These are phyloP conservation scores for Trichoderma reesei DNA, from an alignment of 495 filamentous ascomycete species.

Conservation along the genomic window DNA sequence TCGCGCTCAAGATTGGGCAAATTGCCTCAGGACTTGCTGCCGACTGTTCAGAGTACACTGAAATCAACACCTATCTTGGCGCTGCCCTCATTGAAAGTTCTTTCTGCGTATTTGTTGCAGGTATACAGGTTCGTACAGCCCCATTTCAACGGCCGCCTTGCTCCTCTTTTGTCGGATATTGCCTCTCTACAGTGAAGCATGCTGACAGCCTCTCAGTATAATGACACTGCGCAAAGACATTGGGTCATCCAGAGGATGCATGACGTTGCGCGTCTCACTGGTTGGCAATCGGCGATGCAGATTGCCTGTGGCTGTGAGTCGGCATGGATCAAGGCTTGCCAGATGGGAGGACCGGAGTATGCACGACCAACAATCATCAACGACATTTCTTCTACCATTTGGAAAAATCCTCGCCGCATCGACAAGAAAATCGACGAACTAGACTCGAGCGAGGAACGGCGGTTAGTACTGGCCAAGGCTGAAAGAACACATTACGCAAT, in stretches of 20 bases:
- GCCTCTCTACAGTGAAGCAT: not conserved
- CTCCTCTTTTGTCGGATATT: not conserved
- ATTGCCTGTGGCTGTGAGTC: conserved; percentile 78
- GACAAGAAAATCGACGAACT: conserved; percentile 27
- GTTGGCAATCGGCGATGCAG: conserved; percentile 72
- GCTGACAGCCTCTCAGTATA: conserved; percentile 45
- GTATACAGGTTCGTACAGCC: conserved; percentile 46
- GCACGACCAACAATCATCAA: conserved; percentile 29
- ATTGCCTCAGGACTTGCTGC: conserved; percentile 75
- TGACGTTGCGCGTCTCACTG: conserved; percentile 69
- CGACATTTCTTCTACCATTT: conserved; percentile 27
- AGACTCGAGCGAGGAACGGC: conserved; percentile 24
- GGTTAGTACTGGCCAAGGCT: conserved; percentile 35
- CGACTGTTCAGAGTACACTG: conserved; percentile 41
- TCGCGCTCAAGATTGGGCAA: conserved; percentile 66
- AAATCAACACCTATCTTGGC: conserved; percentile 70
- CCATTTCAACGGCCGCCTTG: not conserved
- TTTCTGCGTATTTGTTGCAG: conserved; percentile 77
- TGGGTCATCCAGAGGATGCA: conserved; percentile 67
- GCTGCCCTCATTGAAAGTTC: conserved; percentile 70
- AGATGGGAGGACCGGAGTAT: conserved; percentile 70
- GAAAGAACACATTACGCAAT: conserved; percentile 45
- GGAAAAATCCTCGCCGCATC: conserved; percentile 31
- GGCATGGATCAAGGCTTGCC: conserved; percentile 64
- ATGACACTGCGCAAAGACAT: conserved; percentile 55